Base-by-base conservation (phyloP, 2,329 filamentous ascomycete genomes). In the Fusarium sp. region DNA sequence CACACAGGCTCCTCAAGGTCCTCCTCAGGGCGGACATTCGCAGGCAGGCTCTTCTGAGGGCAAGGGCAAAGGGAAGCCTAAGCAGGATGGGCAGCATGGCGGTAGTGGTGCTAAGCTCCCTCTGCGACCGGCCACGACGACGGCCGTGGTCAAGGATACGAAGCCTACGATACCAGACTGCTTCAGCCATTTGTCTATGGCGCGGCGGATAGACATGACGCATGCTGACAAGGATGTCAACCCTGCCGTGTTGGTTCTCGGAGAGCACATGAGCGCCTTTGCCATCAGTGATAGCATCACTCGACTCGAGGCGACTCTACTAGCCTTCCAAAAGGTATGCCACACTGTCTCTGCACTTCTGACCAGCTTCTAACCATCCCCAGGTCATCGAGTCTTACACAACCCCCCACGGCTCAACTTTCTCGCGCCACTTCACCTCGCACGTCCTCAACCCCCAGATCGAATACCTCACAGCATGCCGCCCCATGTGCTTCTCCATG, bases 401-500 rank as follows among this genome's bases (percentile, higher is more conserved):
- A 56, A 98, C 96, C 1, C 97, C 97, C 6, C 88, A 92, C 29
- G 93, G 93, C 45, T 95, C 92, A 67, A 95, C 95, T 45, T 90
- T 99, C 48, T 93, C 95, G 22, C 92, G 97, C 37, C 95, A 99
- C 85, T 92, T 99, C 78, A 97, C 95, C 35, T 93, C 94, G 13
- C 95, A 98, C 83, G 92, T 95, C 74, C 91, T 99, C 69, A 97
- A 95, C 79, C 94, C 95, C 41, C 97, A 99, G 84, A 98, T 99
- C 80, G 95, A 97, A 75, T 98, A 97, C 81, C 89, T 99, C 70
- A 94, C 94, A 69, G 95, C 95, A 76, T 98, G 95, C 80, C 92
- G 97, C n/a, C 95, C 97, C 37, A 94, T 99, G 84, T 97, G 94
- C 76, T 97, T 98, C 83, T 95, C 94, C 72, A 98, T 98, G 92